Evolutionary conservation across 805 yeast species (phyloP), one percentile per base, ranked within the genome.

Genomic region (Candida schatavii): DNA sequence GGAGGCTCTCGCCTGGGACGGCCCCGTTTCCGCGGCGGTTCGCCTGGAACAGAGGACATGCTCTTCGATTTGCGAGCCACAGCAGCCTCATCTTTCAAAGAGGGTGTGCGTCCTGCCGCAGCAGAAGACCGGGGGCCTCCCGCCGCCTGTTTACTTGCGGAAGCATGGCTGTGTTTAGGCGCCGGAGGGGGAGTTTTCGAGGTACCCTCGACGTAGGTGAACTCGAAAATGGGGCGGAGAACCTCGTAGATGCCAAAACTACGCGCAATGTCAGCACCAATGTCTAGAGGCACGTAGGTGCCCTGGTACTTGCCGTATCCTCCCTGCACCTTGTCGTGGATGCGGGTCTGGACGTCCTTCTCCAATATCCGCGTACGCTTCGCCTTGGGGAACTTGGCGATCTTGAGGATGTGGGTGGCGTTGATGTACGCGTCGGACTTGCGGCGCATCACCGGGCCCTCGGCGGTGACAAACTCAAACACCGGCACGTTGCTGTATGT

Each of bases 401-500:
- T 74, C 54, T 81, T 82, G 41, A 84, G 66, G 26, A 83, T 75
- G 58, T 83, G 89, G 3, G 88, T 81, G 15, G 87, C 88, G 57
- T 84, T 84, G 49, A 84, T 75, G 69, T 79, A 78, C 11, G 83
- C 74, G 58, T 84, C 89, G 30, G 59, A 59, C 35, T 77, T 70
- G 37, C 89, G 67, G 40, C 87, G 68, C 87, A 83, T 82, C 25
- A 83, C 80, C 15, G 84, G 86, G 27, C 84, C 83, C 40, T 82
- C 87, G 26, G 77, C 70, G 32, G 86, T 76, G 37, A 81, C 81
- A 56, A 81, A 74, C 59, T 84, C 89, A 50, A 70, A 70, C 48
- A 70, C 75, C 10, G 93, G 86, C 41, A 87, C 85, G 51, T 88
- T 79, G 30, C 90, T 75, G 67, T 86, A 84, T 19, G 86, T 82